Conservation (phyloP, 1,284 basidiomycete species). For the Sutorius eximius region DNA sequence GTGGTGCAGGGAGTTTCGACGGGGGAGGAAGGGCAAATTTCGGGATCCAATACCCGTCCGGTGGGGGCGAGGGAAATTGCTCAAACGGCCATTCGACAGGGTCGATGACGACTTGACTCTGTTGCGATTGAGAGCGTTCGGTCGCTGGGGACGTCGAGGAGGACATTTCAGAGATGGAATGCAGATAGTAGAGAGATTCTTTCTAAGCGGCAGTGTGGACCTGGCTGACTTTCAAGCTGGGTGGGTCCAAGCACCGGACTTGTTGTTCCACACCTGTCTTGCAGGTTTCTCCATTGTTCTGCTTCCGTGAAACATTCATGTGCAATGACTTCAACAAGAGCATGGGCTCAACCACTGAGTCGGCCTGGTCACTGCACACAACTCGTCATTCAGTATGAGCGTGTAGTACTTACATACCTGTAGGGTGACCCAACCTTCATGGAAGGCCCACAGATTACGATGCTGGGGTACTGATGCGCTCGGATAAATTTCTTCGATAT, state of each 20-base stretch:
- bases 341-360: background rate
- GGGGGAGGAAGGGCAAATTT: slow-evolving; percentile 18
- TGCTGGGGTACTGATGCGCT: too few relatives aligned
- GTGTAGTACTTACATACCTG: too few relatives aligned
- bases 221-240: slow-evolving; percentile 1
- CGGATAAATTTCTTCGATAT: background rate
- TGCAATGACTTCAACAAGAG: background rate
- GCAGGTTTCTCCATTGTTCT: background rate
- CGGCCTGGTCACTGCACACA: too few relatives aligned
- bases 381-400: background rate
- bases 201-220: background rate
- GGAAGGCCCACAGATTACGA: too few relatives aligned
- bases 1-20: slow-evolving; percentile 21
- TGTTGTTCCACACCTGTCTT: slow-evolving; percentile 2
- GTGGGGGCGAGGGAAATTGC: slow-evolving; percentile 28
- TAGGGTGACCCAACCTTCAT: background rate
- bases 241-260: background rate
- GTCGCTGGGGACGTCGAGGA: slow-evolving; percentile 3
- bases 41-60: slow-evolving; percentile 26
- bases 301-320: background rate
- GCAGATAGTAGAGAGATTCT: background rate
- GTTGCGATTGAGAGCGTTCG: background rate
- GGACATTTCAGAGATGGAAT: slow-evolving; percentile 2
- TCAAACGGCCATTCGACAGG: slow-evolving; percentile 29
- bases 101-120: background rate